Percentiles rank a stretch among this genome's conserved stretches.
These are phyloP conservation scores for Saccharomycopsis vini DNA, from an alignment of 805 yeast species.

Conservation along the genomic window DNA sequence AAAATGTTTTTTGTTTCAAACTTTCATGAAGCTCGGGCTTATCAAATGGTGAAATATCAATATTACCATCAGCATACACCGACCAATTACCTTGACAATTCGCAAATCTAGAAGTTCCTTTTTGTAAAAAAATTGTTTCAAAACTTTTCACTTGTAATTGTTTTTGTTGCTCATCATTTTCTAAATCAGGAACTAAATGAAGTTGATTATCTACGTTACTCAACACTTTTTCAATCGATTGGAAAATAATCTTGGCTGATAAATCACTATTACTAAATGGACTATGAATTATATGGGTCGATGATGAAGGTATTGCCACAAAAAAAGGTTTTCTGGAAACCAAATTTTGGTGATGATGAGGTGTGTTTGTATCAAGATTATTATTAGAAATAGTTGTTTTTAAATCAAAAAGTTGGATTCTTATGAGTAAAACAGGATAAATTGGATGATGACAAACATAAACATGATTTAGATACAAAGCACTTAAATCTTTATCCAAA, in stretches of 20 bases:
- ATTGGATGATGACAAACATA: conserved; percentile 59
- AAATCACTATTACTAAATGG: conserved; percentile 31
- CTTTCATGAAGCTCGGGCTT: conserved; percentile 20
- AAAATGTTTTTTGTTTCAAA: conserved; percentile 6
- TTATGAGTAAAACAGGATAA: conserved; percentile 48
- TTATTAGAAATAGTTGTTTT: conserved; percentile 9
- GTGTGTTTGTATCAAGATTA: background rate
- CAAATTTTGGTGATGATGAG: conserved; percentile 25
- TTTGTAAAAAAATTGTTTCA: conserved; percentile 42
- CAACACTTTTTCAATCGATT: conserved; percentile 48
- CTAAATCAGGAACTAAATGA: conserved; percentile 31
- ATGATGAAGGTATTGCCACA: conserved; percentile 56
- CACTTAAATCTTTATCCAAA: conserved; percentile 39
- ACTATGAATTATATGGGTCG: conserved; percentile 59
- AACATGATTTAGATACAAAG: conserved; percentile 51
- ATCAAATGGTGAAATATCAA: conserved; percentile 58
- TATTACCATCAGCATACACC: conserved; percentile 57
- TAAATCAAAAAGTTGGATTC: conserved; percentile 63
- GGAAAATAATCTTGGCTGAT: conserved; percentile 46
- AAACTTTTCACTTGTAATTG: conserved; percentile 33
- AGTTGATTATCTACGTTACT: conserved; percentile 24
- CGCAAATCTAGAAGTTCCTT: conserved; percentile 55
- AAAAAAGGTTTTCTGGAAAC: conserved; percentile 54
- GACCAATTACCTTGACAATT: conserved; percentile 64
- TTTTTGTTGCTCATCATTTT: background rate